phyloP scores from a whole-genome alignment of 345 rosid species.

The Salix dunnii region DNA sequence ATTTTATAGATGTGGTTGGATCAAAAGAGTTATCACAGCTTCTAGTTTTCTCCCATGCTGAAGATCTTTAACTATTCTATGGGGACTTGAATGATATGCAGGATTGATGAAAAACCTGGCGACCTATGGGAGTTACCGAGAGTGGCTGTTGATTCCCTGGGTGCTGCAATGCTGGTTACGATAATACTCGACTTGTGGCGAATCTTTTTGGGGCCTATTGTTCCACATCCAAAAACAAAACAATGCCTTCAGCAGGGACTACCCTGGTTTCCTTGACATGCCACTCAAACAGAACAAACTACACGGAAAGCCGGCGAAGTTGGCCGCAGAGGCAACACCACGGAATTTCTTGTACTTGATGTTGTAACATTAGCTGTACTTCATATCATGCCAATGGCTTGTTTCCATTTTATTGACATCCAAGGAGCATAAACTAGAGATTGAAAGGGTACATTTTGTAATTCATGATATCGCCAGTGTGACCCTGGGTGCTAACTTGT shows the following conservation, averaged over 20 bases:
- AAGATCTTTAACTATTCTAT: not conserved
- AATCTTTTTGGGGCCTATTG: conserved; percentile 84
- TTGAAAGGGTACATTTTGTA: not conserved
- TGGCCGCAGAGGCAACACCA: not conserved
- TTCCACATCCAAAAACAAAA: conserved; percentile 46
- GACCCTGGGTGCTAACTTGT: not conserved
- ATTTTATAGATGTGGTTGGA: not conserved
- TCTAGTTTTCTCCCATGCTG: not conserved
- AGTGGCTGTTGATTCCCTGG: conserved; percentile 86
- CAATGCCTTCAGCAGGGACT: conserved; percentile 71
- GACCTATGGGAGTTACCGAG: conserved; percentile 75
- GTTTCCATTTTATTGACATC: not conserved
- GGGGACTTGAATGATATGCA: conserved; percentile 20
- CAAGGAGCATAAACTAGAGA: not conserved
- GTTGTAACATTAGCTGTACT: conserved; percentile 11
- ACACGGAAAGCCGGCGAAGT: not conserved
- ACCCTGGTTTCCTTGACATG: conserved; percentile 55
- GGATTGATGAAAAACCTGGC: conserved; percentile 89
- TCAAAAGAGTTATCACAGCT: not conserved
- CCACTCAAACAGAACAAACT: conserved; percentile 5
- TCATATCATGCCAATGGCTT: not conserved
- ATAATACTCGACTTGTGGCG: conserved; percentile 96
- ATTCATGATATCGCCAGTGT: not conserved
- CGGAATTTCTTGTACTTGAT: not conserved
- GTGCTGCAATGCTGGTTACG: conserved; percentile 95